Evolutionary conservation across 768 basidiomycete genomes (phyloP).

Genomic region (Amanita exitialis): DNA sequence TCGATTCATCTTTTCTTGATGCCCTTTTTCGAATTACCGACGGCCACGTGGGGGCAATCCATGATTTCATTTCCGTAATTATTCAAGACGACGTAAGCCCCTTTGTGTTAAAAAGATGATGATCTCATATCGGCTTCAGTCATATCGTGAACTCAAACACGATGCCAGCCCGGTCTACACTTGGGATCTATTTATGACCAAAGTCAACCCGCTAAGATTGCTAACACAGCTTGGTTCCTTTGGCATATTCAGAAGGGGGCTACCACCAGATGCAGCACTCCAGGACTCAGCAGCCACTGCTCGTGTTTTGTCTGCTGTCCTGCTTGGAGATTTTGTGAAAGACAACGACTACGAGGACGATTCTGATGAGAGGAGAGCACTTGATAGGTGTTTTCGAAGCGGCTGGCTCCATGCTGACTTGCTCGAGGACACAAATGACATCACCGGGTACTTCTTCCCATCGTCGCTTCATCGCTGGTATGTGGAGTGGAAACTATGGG

Average conservation of each 20-base stretch:
- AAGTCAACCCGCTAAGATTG: not conserved
- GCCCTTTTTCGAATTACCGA: not conserved
- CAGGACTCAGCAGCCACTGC: not conserved
- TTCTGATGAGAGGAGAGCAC: not conserved
- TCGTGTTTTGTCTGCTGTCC: not conserved
- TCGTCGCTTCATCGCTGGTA: constrained; percentile 1
- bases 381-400: not conserved
- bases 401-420: constrained; percentile 1
- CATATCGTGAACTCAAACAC: not conserved
- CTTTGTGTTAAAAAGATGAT: not conserved
- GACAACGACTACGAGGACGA: not conserved
- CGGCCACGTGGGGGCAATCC: not conserved
- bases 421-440: not conserved
- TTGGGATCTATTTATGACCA: not conserved
- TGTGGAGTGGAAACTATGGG: constrained; percentile 1
- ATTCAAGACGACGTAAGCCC: not conserved
- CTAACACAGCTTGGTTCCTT: not conserved
- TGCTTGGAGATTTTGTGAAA: not conserved
- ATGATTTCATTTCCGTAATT: not conserved
- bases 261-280: not conserved
- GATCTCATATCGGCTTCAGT: not conserved
- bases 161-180: not conserved
- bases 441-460: not conserved
- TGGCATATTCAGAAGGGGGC: not conserved
- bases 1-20: not conserved